Percentiles rank a stretch among this genome's conserved stretches.
Evolutionary conservation across 2,329 filamentous ascomycete genomes (phyloP).

Genomic region (Botryotinia narcissicola): DNA sequence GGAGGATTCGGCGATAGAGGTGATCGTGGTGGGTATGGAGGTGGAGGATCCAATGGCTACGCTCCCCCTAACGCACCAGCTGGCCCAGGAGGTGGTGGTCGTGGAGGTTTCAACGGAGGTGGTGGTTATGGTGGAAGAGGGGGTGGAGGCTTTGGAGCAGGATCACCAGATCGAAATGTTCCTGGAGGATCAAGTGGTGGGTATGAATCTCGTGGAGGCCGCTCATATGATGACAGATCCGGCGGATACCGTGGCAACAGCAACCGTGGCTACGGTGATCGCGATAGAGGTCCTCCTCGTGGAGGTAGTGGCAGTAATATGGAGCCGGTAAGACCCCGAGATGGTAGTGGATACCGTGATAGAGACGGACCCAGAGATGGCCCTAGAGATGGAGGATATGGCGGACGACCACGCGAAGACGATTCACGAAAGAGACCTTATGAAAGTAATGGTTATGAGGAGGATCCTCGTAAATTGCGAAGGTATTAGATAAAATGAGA

Average conservation of each 20-base stretch:
- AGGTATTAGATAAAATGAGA: constrained; percentile 54
- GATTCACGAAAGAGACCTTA: constrained; percentile 51
- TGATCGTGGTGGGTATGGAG: constrained; percentile 33
- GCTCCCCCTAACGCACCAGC: constrained; percentile 60
- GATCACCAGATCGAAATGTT: constrained; percentile 39
- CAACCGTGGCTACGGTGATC: constrained; percentile 42
- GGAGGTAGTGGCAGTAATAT: constrained; percentile 67
- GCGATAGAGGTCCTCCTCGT: constrained; percentile 38
- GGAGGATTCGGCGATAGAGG: constrained; percentile 36
- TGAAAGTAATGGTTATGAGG: constrained; percentile 72
- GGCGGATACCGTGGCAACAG: constrained; percentile 46
- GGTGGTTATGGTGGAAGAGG: constrained; percentile 30
- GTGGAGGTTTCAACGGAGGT: constrained; percentile 40
- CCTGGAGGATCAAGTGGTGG: constrained; percentile 44
- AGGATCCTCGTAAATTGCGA: constrained; percentile 68
- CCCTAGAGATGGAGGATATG: constrained; percentile 45
- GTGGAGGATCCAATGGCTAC: constrained; percentile 46
- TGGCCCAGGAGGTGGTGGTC: constrained; percentile 52
- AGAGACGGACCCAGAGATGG: constrained; percentile 56
- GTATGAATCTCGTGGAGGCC: constrained; percentile 53
- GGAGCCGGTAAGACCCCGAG: constrained; percentile 73
- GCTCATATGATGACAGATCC: constrained; percentile 59
- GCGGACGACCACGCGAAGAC: constrained; percentile 55
- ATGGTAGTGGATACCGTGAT: constrained; percentile 52
- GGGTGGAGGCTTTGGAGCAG: constrained; percentile 32